These are phyloP conservation scores for Geosmithia putterillii DNA, from an alignment of 2,329 filamentous ascomycete species.

Conservation along the genomic window DNA sequence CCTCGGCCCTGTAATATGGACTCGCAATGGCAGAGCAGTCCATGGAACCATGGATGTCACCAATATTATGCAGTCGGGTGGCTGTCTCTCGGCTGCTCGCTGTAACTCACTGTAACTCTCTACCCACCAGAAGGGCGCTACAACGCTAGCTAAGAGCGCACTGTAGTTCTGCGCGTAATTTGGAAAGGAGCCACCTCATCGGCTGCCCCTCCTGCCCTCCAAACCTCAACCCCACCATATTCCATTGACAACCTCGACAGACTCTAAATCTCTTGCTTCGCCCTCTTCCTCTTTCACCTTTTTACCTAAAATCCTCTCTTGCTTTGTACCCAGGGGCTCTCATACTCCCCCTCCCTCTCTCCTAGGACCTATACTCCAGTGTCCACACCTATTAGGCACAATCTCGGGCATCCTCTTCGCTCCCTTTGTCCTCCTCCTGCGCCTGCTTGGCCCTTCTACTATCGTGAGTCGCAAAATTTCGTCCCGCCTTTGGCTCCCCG, in stretches of 20 bases:
- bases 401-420: too few relatives aligned
- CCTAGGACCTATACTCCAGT: neutral
- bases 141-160: too few relatives aligned
- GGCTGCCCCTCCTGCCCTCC: neutral
- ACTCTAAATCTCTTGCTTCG: neutral
- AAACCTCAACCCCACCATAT: neutral
- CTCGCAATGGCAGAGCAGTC: too few relatives aligned
- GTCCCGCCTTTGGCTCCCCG: neutral
- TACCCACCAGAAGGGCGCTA: too few relatives aligned
- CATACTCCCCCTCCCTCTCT: neutral
- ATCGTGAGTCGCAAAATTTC: neutral
- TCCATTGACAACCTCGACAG: neutral
- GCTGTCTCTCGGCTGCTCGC: too few relatives aligned
- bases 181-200: too few relatives aligned
- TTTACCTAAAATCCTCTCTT: neutral
- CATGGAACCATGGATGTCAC: too few relatives aligned
- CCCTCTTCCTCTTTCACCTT: neutral
- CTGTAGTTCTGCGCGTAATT: too few relatives aligned
- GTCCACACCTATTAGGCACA: neutral
- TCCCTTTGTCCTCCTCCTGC: neutral
- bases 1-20: too few relatives aligned
- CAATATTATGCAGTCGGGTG: too few relatives aligned
- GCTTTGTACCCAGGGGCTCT: neutral
- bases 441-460: neutral
- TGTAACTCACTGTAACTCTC: too few relatives aligned